Conservation (phyloP, 495 filamentous ascomycete species). For the Xylaria bambusicola region DNA sequence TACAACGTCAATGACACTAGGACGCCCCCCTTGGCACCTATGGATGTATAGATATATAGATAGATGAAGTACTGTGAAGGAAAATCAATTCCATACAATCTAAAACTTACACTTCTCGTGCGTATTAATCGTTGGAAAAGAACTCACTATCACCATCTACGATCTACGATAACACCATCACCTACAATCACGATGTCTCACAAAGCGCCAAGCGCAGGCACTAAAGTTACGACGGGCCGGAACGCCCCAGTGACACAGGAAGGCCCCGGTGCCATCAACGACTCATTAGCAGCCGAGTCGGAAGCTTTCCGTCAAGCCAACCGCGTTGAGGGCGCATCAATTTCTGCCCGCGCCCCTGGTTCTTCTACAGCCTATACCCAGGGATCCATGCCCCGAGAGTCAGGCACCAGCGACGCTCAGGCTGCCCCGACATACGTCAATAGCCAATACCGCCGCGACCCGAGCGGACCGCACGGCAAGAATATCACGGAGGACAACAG, state of each 20-base stretch:
- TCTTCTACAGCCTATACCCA: neutral
- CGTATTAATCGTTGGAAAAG: neutral
- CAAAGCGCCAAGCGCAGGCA: constrained; percentile 30
- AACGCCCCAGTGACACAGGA: constrained; percentile 35
- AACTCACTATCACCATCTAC: constrained; percentile 14
- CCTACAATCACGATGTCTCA: constrained; percentile 22
- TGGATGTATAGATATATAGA: neutral
- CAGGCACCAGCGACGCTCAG: neutral
- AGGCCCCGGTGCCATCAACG: constrained; percentile 33
- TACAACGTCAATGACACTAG: neutral
- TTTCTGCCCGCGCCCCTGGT: neutral
- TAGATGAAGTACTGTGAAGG: neutral
- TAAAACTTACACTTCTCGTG: neutral
- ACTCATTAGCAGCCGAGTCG: constrained; percentile 45
- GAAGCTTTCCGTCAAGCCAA: constrained; percentile 27
- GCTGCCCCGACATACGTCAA: constrained; percentile 37
- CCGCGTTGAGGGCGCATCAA: constrained; percentile 10
- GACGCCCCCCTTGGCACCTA: neutral
- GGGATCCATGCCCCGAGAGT: constrained; percentile 7
- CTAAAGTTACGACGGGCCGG: constrained; percentile 30
- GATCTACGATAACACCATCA: neutral
- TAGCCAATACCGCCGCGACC: constrained; percentile 23
- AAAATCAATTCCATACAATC: neutral
- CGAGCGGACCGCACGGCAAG: constrained; percentile 40
- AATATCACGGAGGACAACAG: constrained; percentile 43